Conservation (phyloP, 2,329 filamentous ascomycete genomes). For the Trichoderma sp. region DNA sequence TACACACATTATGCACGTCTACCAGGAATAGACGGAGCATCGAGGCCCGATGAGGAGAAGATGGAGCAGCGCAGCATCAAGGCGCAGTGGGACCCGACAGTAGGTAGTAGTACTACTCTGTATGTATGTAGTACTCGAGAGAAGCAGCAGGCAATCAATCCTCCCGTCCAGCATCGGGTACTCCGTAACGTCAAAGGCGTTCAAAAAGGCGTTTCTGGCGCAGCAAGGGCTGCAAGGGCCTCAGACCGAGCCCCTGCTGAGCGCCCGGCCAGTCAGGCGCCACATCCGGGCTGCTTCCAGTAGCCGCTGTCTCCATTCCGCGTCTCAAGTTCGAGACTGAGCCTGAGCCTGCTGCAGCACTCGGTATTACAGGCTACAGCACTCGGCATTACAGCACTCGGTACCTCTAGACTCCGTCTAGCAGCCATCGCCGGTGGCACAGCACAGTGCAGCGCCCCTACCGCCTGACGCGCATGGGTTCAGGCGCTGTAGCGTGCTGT, state of each 20-base stretch:
- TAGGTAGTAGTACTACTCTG: too few relatives aligned
- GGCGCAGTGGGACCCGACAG: too few relatives aligned
- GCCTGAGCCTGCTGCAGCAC: too few relatives aligned
- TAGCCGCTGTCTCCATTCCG: slow-evolving; percentile 3
- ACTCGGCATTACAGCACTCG: too few relatives aligned
- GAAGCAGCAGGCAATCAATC: background rate
- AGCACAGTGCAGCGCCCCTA: slow-evolving; percentile 6
- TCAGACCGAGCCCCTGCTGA: background rate
- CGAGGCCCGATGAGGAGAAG: background rate
- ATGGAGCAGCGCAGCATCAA: background rate
- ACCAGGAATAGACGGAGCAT: background rate
- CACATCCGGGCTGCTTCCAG: slow-evolving; percentile 1
- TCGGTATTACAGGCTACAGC: too few relatives aligned
- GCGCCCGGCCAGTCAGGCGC: background rate
- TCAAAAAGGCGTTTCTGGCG: background rate
- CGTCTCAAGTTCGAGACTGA: background rate
- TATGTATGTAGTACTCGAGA: background rate
- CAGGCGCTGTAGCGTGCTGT: slow-evolving; percentile 10
- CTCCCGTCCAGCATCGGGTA: background rate
- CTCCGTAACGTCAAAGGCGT: slow-evolving; percentile 2
- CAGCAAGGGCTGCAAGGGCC: slow-evolving; percentile 18
- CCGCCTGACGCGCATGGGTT: slow-evolving; percentile 15
- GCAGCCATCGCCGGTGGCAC: background rate
- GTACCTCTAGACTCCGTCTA: too few relatives aligned
- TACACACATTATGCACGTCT: background rate